Percentiles rank a stretch among this genome's conserved stretches.
Conservation (phyloP, 495 filamentous ascomycete genomes). For the Penicillium pancosmium region DNA sequence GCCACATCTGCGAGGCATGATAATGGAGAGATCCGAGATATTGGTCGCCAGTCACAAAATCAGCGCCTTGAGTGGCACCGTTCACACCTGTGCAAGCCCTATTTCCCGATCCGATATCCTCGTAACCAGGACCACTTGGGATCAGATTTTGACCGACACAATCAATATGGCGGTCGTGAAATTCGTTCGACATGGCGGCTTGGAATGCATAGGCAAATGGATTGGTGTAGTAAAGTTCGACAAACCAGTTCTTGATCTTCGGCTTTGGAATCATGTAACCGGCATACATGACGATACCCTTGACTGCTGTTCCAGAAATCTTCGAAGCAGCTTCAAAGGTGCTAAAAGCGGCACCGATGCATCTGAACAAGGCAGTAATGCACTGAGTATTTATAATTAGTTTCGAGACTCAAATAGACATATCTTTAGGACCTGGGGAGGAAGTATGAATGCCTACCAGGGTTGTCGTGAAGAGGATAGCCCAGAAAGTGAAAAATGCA, state of each 20-base stretch:
- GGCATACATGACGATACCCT: slow-evolving; percentile 56
- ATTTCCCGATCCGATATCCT: slow-evolving; percentile 24
- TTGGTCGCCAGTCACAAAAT: slow-evolving; percentile 44
- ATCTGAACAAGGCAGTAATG: slow-evolving; percentile 53
- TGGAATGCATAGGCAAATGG: slow-evolving; percentile 75
- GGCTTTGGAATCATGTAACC: slow-evolving; percentile 63
- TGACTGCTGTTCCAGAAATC: slow-evolving; percentile 47
- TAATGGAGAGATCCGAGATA: slow-evolving; percentile 55
- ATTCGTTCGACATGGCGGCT: slow-evolving; percentile 66
- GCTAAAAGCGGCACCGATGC: slow-evolving; percentile 47
- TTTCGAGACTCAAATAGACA: too few relatives aligned
- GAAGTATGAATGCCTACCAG: slow-evolving; percentile 18
- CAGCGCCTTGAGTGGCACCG: slow-evolving; percentile 46
- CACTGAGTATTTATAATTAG: slow-evolving; percentile 21
- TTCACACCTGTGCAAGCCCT: slow-evolving; percentile 57
- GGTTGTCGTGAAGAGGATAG: slow-evolving; percentile 42
- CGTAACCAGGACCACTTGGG: slow-evolving; percentile 33
- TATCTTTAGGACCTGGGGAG: not conserved
- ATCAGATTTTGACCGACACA: slow-evolving; percentile 53
- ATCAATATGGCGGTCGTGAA: slow-evolving; percentile 52
- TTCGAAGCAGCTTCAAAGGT: slow-evolving; percentile 57
- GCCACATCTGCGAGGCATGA: slow-evolving; percentile 44
- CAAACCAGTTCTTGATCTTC: slow-evolving; percentile 74
- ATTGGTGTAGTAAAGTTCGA: slow-evolving; percentile 71
- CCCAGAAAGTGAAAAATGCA: slow-evolving; percentile 56